Percentiles rank a stretch among this genome's conserved stretches.
Evolutionary conservation across 2,329 filamentous ascomycete genomes (phyloP).

Genomic region (Penicillium italicum): DNA sequence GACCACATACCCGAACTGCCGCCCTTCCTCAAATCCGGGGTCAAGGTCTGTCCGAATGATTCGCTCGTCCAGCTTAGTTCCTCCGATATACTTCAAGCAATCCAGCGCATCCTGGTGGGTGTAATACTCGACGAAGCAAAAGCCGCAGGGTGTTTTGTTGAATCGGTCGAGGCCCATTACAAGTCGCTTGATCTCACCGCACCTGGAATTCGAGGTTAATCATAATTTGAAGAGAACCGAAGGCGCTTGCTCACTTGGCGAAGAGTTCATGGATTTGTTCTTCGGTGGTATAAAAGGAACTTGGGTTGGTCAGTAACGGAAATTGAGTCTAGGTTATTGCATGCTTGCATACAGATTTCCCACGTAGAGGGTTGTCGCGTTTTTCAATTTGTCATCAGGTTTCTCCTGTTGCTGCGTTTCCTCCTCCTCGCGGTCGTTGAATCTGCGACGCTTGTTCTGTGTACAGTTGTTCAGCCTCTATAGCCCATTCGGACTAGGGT

Average conservation of each 20-base stretch:
- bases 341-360: slow-evolving; percentile 72
- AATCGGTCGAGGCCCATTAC: slow-evolving; percentile 97
- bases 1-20: slow-evolving; percentile 72
- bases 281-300: slow-evolving; percentile 96
- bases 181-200: slow-evolving; percentile 95
- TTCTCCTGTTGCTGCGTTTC: slow-evolving; percentile 53
- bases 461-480: slow-evolving; percentile 2
- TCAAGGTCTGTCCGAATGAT: slow-evolving; percentile 94
- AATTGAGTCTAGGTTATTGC: slow-evolving; percentile 11
- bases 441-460: slow-evolving; percentile 69
- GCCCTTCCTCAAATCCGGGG: slow-evolving; percentile 90
- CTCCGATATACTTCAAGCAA: slow-evolving; percentile 97
- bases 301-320: slow-evolving; percentile 34
- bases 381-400: slow-evolving; percentile 71
- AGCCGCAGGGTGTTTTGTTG: slow-evolving; percentile 96
- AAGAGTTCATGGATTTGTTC: slow-evolving; percentile 98
- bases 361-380: slow-evolving; percentile 94
- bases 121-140: slow-evolving; percentile 99
- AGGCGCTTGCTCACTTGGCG: slow-evolving; percentile 59
- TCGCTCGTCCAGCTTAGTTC: slow-evolving; percentile 95
- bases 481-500: background rate
- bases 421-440: slow-evolving; percentile 55
- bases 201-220: slow-evolving; percentile 42
- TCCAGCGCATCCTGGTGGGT: slow-evolving; percentile 95
- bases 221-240: background rate